Evolutionary conservation across 2,329 filamentous ascomycete species (phyloP), one percentile per base, ranked within the genome.

Genomic region (Ramularia collo-cygni): DNA sequence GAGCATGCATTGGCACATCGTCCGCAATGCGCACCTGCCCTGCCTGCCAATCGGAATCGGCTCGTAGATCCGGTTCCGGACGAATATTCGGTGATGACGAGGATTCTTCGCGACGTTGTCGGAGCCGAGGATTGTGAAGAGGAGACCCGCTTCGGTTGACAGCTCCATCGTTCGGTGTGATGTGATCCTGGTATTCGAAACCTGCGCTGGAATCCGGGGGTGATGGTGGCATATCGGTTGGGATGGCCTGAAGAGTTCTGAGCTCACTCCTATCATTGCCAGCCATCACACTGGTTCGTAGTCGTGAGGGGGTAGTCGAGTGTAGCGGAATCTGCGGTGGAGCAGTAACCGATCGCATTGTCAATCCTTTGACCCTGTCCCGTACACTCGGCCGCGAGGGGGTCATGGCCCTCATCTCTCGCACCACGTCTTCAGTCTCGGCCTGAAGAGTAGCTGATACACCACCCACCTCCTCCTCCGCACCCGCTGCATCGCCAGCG

Each of bases 321-420:
- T 67, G 54, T 5, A 71, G 40, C 5, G 65, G 65, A 12, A 72
- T 53, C 13, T 71, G 63, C 9, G 66, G 58, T 24, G 70, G 60
- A 21, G 55, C 57, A 6, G 60, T 63, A 21, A 62, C 51, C 13
- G 61, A 62, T 17, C 60, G 51, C 49, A 54, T 37, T 15, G 47
- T 38, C 24, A 50, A 40, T 19, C 44, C 39, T 38, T 28, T 44
- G n/a, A 45, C 40, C 30, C 50, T 43, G 37, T 52, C 50, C 13
- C 44, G 42, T 16, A 52, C 50, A 8, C 38, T 46, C 4, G 47
- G 48, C 38, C 43, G 47, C 2, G 43, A 29, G 8, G 51, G 48
- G 9, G 53, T 48, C 8, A 24, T 44, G 12, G 53, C 28, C 7
- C 33, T 41, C 26, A 50, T 14, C 14, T 49, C 44, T 12, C 33